Evolutionary conservation across 2,329 filamentous ascomycete genomes (phyloP).

Genomic region (Stenocarpella maydis): DNA sequence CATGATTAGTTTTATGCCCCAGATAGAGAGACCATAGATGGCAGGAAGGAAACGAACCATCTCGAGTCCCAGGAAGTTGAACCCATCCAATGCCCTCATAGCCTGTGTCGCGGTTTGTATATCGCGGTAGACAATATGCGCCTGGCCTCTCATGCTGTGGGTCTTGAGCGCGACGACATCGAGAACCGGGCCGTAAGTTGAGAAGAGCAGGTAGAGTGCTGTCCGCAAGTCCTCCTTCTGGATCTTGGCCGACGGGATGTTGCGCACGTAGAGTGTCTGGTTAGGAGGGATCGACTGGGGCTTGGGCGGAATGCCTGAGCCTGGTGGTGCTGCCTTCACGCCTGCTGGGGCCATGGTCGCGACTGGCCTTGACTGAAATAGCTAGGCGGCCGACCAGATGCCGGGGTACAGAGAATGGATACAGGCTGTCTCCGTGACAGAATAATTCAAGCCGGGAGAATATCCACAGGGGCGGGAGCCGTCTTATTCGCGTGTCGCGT

Average conservation of each 20-base stretch:
- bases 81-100: constrained; percentile 86
- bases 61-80: constrained; percentile 83
- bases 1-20: constrained; percentile 31
- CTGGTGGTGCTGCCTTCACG: constrained; percentile 31
- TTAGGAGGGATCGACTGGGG: constrained; percentile 37
- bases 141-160: constrained; percentile 92
- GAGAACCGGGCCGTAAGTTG: constrained; percentile 90
- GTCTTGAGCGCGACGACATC: constrained; percentile 92
- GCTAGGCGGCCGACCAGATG: background rate
- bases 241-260: constrained; percentile 85
- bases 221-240: constrained; percentile 88
- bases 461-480: constrained; percentile 19
- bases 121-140: constrained; percentile 90
- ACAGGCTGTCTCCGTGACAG: background rate
- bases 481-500: constrained; percentile 26
- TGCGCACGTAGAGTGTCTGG: constrained; percentile 83
- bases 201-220: constrained; percentile 91
- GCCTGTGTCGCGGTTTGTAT: constrained; percentile 92
- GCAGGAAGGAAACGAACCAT: constrained; percentile 69
- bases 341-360: constrained; percentile 28
- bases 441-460: background rate
- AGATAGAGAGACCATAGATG: background rate
- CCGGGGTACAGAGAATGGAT: background rate
- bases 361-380: background rate
- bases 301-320: constrained; percentile 33